Base-by-base conservation (phyloP, 331 rosid genomes). In the Telfairia occidentalis region DNA sequence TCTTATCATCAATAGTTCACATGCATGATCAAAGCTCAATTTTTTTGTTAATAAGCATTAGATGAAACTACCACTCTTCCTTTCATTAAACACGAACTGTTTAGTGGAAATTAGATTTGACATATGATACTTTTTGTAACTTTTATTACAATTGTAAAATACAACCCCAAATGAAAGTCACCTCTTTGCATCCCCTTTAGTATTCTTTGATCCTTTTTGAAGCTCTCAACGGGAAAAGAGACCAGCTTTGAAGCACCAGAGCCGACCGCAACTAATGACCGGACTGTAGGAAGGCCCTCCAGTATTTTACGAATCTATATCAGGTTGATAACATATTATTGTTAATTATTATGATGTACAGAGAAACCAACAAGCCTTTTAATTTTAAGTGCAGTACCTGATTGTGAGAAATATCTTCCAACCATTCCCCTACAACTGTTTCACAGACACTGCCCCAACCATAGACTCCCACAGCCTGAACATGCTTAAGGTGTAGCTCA, bases 131-230 rank as follows among this genome's bases (percentile, higher is more conserved):
- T 12, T 18, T 48, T 71, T 35, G 19, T 18, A 8, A 67, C 7
- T 70, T 46, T 26, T 29, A 12, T 28, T 2, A 43, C 38, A 45
- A 42, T 43, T 28, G 3, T 28, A 70, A 23, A 45, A 46, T 46
- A 67, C 23, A 43, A 70, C 40, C 42, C 73, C 76, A 82, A 59
- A 42, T 75, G 12, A 37, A 81, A 50, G 79, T 75, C 78, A 95
- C 98, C 98, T 88, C 98, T 95, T 83, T 95, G 98, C 88, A 95
- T 83, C 78, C 98, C 98, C 83, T 95, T 95, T 67, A 91, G 88
- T 80, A 95, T 86, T 86, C 96, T 86, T 80, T 82, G 83, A 80
- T 95, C 98, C 84, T 90, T 95, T 88, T 81, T 88, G 83, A 90
- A 95, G 87, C 81, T 92, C 85, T 95, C 87, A 59, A 91, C 86